These are phyloP conservation scores for Thuja plicata DNA, from an alignment of 83 land plant genomes.

Conservation along the genomic window DNA sequence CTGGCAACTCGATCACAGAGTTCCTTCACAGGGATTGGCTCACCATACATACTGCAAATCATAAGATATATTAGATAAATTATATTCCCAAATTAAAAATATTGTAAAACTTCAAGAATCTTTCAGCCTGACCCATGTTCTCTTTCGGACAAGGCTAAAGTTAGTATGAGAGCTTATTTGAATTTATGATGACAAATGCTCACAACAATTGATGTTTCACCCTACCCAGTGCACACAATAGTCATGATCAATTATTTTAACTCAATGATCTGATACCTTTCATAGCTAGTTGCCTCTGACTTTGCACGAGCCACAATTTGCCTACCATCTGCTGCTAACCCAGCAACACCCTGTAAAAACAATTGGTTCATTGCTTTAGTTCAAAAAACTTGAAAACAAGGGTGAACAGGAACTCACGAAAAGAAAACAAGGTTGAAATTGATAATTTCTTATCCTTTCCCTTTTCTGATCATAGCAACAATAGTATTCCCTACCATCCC, in stretches of 20 bases:
- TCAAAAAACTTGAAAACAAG: neutral
- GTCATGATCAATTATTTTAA: neutral
- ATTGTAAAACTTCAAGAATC: neutral
- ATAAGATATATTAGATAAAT: neutral
- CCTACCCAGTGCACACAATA: neutral
- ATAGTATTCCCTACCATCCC: neutral
- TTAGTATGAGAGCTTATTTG: neutral
- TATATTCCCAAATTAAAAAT: neutral
- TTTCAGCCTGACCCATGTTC: neutral
- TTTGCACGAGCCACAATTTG: slow-evolving; percentile 93
- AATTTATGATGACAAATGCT: neutral
- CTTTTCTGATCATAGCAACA: neutral
- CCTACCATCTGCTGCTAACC: slow-evolving; percentile 98
- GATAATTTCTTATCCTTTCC: neutral
- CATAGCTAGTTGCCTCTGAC: slow-evolving; percentile 80
- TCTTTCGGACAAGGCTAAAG: neutral
- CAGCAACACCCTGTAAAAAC: slow-evolving; percentile 81
- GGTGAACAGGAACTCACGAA: neutral
- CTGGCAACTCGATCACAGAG: slow-evolving; percentile 96
- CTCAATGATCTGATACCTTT: slow-evolving; percentile 40
- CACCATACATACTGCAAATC: slow-evolving; percentile 82
- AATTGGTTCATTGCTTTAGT: neutral
- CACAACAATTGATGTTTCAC: neutral
- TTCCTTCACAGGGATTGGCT: slow-evolving; percentile 88
- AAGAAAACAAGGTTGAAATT: neutral